Evolutionary conservation across 2,329 filamentous ascomycete species (phyloP), one percentile per base, ranked within the genome.

Genomic region (Xylogone sp.): DNA sequence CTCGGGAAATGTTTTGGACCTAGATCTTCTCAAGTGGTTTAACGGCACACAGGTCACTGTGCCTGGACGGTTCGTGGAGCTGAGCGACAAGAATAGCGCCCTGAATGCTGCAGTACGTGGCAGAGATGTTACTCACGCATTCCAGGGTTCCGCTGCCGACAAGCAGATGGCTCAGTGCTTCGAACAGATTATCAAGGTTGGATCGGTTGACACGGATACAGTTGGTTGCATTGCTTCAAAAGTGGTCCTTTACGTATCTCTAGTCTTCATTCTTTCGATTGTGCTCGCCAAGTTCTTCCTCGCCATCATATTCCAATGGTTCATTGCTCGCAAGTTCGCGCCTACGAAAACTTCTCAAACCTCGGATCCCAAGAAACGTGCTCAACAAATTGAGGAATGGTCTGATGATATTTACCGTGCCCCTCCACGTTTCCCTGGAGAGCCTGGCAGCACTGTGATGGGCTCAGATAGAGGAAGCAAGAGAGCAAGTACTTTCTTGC

Each of bases 191-290:
- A 90, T 96, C 79, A 96, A 93, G 69, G 94, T 99, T 48, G 94
- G 94, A 53, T 92, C 88, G 12, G 87, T 99, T 54, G 95, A 99
- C 64, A 97, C 94, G 0, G 92, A 96, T 62, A 96, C 90, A 6
- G 88, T 99, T 46, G 94, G 94, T 16, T 99, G 94, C 73, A 99
- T 99, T 68, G 94, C 94, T 2, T 96, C 93, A 58, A 88, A 96
- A 72, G 92, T 99, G 21, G 94, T 99, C 3, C 84, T 99, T 43
- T 99, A 99, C 66, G 86, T 96, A 48, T 95, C 93, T 3, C 76
- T 99, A 57, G 84, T 87, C 49, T 89, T 99, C 69, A 99, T 99
- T 71, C 73, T 99, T 53, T 84, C 90, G 3, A 90, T 99, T 48
- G 95, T 99, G 4, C 66, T 81, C 16, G 81, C 87, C 56, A 93